Base-by-base conservation (phyloP, 306 rosid genomes). In the Pyrus bretschneideri region DNA sequence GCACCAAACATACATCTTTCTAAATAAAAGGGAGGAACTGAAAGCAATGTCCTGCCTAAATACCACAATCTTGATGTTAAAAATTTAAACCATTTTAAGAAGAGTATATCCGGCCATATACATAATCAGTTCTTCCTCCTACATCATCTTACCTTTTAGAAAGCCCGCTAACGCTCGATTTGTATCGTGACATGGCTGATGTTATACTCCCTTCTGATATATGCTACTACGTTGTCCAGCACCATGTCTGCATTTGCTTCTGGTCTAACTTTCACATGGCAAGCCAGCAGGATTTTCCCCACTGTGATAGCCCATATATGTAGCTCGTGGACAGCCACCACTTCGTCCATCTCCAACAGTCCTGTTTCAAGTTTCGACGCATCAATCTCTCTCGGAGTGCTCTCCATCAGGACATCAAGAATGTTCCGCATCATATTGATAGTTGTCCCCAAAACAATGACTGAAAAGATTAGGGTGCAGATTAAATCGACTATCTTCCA, bases 221-320 rank as follows among this genome's bases (percentile, higher is more conserved):
- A 91, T 60, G 84, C 78, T 45, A 88, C 30, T 69, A 89, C 93
- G 62, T 89, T 86, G 84, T 87, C 88, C 87, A 91, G 81, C 69
- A 91, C 89, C 77, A 84, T 2, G 70, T 91, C 93, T 61, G 93
- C 93, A 72, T 91, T 80, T 9, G 96, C 96, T n/a, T 89, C 91
- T n/a, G 93, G 93, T 65, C 73, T 86, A 74, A 87, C 72, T 80
- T 91, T 91, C 67, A 91, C 93, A 87, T 91, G 96, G 80, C 93
- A 91, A 45, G 96, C 96, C 29, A 91, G 78, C 9, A 91, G 80
- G 79, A 89, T 72, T 79, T 91, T 91, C 27, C 96, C 93, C 14
- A 91, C 91, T 7, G 96, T 91, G 22, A 91, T 91, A 69, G 96
- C 91, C 93, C 96, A 89, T 70, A 91, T 88, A 67, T 89, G 96